Evolutionary conservation across 176 grass and related monocot genomes (phyloP).

Genomic region (Zizania latifolia): DNA sequence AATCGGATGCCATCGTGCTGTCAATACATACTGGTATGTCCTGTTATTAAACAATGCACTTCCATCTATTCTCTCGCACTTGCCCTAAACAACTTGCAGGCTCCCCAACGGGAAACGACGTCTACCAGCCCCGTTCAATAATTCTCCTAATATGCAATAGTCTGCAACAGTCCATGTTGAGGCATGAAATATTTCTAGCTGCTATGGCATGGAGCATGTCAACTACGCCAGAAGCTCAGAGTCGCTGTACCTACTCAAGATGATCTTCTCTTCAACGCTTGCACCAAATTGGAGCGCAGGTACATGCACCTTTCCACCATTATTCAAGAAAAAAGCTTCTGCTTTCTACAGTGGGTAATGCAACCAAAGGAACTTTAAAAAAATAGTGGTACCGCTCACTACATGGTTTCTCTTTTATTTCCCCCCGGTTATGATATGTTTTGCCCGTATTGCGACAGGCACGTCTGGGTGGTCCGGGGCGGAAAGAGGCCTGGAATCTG

Average conservation of each 20-base stretch:
- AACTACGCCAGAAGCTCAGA: constrained; percentile 5
- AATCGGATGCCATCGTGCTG: not conserved
- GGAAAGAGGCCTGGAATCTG: constrained; percentile 35
- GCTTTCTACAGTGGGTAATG: not conserved
- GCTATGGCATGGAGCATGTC: not conserved
- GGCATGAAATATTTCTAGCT: not conserved
- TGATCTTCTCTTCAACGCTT: not conserved
- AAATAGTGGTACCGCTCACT: not conserved
- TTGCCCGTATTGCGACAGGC: constrained; percentile 23
- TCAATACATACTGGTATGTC: not conserved
- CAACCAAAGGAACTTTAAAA: not conserved
- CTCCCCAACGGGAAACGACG: not conserved
- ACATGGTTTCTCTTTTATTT: not conserved
- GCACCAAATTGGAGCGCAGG: constrained; percentile 21
- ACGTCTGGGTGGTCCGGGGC: constrained; percentile 32
- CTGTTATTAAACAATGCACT: constrained; percentile 13
- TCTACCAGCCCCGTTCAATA: constrained; percentile 23
- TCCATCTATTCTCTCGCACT: no score
- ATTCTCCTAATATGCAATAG: not conserved
- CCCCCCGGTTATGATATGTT: not conserved
- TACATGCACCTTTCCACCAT: not conserved
- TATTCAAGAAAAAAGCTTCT: not conserved
- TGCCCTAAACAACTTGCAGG: not conserved
- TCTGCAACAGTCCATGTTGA: not conserved
- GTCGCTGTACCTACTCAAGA: not conserved